Base-by-base conservation (phyloP, 2,329 filamentous ascomycete species). In the Mariannaea elegans region DNA sequence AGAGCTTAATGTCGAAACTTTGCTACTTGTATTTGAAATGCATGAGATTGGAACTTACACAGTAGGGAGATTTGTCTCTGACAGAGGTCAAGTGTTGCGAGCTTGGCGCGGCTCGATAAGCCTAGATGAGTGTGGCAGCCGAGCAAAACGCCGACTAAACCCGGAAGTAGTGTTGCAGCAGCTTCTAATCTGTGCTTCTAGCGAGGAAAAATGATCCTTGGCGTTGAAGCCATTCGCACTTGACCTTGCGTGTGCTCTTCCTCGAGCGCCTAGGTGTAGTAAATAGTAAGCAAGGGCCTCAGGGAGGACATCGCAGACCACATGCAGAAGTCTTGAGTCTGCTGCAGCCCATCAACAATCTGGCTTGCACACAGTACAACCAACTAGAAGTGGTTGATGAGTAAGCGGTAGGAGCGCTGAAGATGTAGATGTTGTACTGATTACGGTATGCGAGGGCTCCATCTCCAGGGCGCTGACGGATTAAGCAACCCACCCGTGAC, bases 121-220 rank as follows among this genome's bases (percentile, higher is more conserved):
- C 42, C 49, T 42, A 29, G 21, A 44, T 21, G 29, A 45, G 18
- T 10, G 32, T 45, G 42, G 48, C 39, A 64, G 56, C 67, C 67
- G 62, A 65, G 54, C 31, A 61, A 66, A 59, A 60, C 67, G 67
- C 63, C 59, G 64, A 45, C 56, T 19, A 38, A 55, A 19, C 47
- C 41, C 56, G 36, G 23, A 32, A 6, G 42, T 31, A 52, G 42
- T 31, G 53, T 48, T 52, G 42, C 44, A 49, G 48, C 55, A 38
- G 29, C 42, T 34, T 36, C 5, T 46, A 21, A 34, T 42, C 48
- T 56, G 27, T 32, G 23, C 29, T 31, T 45, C 49, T 55, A 24
- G 51, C 36, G 41, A 54, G 50, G 38, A 29, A 34, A 44, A 60
- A 59, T 42, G 47, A 60, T 62, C 52, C 39, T 46, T 29, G 42